Conservation (phyloP, 73 alveolate species). For the Loxodes magnus region DNA sequence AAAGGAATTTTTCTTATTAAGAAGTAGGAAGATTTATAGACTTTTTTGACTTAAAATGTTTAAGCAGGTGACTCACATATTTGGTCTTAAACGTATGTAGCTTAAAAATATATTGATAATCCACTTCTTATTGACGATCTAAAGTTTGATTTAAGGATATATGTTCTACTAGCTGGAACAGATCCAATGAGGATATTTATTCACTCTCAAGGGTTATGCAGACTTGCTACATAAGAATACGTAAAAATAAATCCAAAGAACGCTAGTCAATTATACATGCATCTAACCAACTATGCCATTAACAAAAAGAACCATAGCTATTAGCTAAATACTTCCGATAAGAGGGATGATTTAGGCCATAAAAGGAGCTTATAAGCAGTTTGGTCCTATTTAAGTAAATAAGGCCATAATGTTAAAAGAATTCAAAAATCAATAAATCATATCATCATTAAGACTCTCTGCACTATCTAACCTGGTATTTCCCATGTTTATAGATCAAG, state of each 20-base stretch:
- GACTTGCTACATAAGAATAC: conserved; percentile 86
- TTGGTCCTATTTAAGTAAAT: background rate
- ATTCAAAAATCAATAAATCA: background rate
- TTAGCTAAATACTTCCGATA: conserved; percentile 24
- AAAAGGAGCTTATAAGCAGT: background rate
- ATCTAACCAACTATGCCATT: conserved; percentile 77
- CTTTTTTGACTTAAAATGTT: no score
- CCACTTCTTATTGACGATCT: conserved; percentile 87
- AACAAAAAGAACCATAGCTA: conserved; percentile 65
- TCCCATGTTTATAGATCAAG: conserved; percentile 10
- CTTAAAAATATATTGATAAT: conserved; percentile 64
- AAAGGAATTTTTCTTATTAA: conserved; percentile 29
- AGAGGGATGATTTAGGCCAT: conserved; percentile 13
- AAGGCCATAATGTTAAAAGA: conserved; percentile 6
- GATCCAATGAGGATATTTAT: conserved; percentile 79
- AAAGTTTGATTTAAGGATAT: conserved; percentile 87
- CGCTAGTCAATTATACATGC: conserved; percentile 58
- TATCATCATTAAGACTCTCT: conserved; percentile 6
- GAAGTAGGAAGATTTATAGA: conserved; percentile 8
- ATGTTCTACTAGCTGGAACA: conserved; percentile 81
- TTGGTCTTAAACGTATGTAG: conserved; percentile 44
- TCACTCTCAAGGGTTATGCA: conserved; percentile 92
- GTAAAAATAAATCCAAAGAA: conserved; percentile 54
- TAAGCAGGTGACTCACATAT: no score
- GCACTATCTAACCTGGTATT: conserved; percentile 8